Percentiles rank a stretch among this genome's conserved stretches.
phyloP scores from a whole-genome alignment of 1,284 basidiomycete species.

The Earliella scabrosa region DNA sequence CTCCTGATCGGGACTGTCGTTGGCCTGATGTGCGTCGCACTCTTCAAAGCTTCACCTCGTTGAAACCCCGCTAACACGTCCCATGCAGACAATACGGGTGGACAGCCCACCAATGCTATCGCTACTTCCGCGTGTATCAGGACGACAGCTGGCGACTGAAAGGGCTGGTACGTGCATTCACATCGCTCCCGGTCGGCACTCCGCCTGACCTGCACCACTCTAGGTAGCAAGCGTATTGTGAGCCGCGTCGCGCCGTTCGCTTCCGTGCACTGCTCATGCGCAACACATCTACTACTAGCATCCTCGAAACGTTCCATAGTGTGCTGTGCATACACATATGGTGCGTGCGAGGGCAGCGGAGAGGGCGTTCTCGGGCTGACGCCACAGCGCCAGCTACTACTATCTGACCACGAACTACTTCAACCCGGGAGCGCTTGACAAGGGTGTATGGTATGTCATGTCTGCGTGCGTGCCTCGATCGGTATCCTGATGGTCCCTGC shows the following conservation, averaged over 20 bases:
- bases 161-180: slow-evolving; percentile 2
- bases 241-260: neutral
- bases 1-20: slow-evolving; percentile 3
- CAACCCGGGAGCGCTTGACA: slow-evolving; percentile 13
- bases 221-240: neutral
- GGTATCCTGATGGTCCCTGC: neutral
- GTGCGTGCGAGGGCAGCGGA: slow-evolving; percentile 1
- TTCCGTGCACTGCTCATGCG: neutral
- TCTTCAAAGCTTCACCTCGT: no score
- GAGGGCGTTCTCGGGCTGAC: neutral
- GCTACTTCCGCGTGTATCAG: slow-evolving; percentile 15
- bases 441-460: slow-evolving; percentile 17
- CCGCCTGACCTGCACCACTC: neutral
- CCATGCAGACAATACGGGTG: slow-evolving; percentile 18
- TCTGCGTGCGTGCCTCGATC: neutral
- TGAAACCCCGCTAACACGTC: no score
- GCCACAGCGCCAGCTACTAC: slow-evolving; percentile 12
- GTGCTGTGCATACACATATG: slow-evolving; percentile 18
- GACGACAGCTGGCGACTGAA: slow-evolving; percentile 12
- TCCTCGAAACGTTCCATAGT: slow-evolving; percentile 21
- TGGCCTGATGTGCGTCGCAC: slow-evolving; percentile 3
- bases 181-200: no score
- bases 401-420: slow-evolving; percentile 21
- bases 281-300: neutral
- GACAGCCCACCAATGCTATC: slow-evolving; percentile 18